These are phyloP conservation scores for Paracamarosporium sp. DNA, from an alignment of 2,329 filamentous ascomycete species.

Conservation along the genomic window DNA sequence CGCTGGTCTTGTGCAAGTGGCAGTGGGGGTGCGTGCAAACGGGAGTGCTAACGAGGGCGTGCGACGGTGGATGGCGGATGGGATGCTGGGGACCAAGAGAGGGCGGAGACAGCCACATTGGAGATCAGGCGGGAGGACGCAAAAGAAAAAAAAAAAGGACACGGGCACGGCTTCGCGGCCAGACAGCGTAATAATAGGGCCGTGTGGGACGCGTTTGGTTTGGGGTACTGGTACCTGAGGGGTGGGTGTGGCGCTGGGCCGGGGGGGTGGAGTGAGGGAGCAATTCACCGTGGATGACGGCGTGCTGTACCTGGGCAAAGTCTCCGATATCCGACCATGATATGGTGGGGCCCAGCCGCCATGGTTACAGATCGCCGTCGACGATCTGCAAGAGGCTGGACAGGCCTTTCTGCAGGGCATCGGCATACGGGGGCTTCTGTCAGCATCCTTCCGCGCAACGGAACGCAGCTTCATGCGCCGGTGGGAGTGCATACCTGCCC, in stretches of 20 bases:
- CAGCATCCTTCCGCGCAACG: conserved; percentile 4
- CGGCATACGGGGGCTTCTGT: conserved; percentile 10
- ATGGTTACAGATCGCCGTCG: conserved; percentile 47
- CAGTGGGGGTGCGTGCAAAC: conserved; percentile 25
- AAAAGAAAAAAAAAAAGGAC: conserved; percentile 38
- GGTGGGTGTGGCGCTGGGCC: conserved; percentile 46
- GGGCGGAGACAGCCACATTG: conserved; percentile 38
- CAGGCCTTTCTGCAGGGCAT: conserved; percentile 44
- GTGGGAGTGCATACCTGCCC: conserved; percentile 15
- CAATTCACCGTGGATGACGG: conserved; percentile 24
- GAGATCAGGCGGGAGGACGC: conserved; percentile 28
- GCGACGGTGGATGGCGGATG: conserved; percentile 23
- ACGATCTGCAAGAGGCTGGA: conserved; percentile 43
- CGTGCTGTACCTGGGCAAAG: conserved; percentile 29
- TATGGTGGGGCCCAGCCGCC: conserved; percentile 43
- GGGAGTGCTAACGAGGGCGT: conserved; percentile 27
- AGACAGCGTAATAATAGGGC: conserved; percentile 36
- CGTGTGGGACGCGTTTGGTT: conserved; percentile 34
- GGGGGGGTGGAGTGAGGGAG: conserved; percentile 33
- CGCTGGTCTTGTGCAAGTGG: conserved; percentile 33
- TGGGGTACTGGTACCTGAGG: conserved; percentile 30
- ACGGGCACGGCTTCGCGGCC: conserved; percentile 42
- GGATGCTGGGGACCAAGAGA: conserved; percentile 25
- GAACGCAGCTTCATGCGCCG: conserved; percentile 9
- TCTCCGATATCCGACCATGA: conserved; percentile 46